Conservation (phyloP, 331 rosid species). For the Erythrophleum ivorense region DNA sequence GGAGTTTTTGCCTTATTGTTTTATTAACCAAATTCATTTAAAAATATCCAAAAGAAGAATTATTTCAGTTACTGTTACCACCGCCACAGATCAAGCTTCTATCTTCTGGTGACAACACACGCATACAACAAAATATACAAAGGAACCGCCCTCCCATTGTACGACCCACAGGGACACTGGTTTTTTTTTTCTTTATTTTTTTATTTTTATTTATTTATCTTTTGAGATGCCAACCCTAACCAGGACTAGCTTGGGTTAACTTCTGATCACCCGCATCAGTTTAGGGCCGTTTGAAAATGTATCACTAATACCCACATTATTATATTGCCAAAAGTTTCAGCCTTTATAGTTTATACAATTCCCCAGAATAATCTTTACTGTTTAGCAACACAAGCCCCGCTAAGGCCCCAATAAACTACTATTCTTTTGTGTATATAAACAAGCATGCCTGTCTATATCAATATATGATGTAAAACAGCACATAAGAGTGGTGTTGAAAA, state of each 20-base stretch:
- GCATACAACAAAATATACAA: neutral
- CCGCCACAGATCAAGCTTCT: neutral
- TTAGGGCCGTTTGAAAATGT: conserved; percentile 66
- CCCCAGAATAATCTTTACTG: conserved; percentile 43
- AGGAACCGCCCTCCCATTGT: neutral
- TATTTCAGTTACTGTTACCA: no score
- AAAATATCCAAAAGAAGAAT: neutral
- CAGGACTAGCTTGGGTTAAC: conserved; percentile 43
- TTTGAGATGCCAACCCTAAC: conserved; percentile 1
- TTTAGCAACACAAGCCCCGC: neutral
- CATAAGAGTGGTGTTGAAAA: conserved; percentile 37
- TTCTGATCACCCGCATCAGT: conserved; percentile 50
- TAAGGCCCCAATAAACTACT: neutral
- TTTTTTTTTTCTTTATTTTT: neutral
- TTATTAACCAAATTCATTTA: neutral
- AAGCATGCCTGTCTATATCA: neutral
- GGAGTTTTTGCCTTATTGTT: no score
- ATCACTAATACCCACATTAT: conserved; percentile 7
- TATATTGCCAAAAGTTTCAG: conserved; percentile 11
- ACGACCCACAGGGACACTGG: neutral
- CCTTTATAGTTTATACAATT: conserved; percentile 44
- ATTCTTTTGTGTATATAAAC: neutral
- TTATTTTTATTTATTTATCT: neutral
- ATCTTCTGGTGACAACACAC: neutral
- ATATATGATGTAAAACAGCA: conserved; percentile 9